phyloP scores from a whole-genome alignment of 257 asterid species.

The Fraxinus americana region DNA sequence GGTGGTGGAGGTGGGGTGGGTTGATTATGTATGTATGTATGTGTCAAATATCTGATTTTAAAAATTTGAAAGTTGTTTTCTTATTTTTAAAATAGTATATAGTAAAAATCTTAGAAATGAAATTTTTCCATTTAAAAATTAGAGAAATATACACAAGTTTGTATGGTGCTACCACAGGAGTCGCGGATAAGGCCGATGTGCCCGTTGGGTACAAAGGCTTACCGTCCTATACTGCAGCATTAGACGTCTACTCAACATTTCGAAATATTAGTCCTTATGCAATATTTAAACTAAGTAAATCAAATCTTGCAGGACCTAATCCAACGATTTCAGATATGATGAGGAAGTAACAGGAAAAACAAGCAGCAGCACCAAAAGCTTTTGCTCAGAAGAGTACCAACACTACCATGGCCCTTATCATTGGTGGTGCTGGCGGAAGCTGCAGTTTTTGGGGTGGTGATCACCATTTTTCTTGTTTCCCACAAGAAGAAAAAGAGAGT shows the following conservation, averaged over 20 bases:
- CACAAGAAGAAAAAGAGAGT: slow-evolving; percentile 42
- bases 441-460: slow-evolving; percentile 69
- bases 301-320: slow-evolving; percentile 77
- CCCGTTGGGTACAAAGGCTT: slow-evolving; percentile 38
- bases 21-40: no score
- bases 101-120: no score
- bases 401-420: slow-evolving; percentile 36
- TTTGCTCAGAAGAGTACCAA: slow-evolving; percentile 25
- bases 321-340: slow-evolving; percentile 78
- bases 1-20: no score
- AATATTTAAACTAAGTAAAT: slow-evolving; percentile 66
- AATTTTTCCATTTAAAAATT: no score
- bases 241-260: slow-evolving; percentile 52
- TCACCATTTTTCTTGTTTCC: slow-evolving; percentile 51
- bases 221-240: slow-evolving; percentile 62
- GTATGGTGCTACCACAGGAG: slow-evolving; percentile 50
- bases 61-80: no score
- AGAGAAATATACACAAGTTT: no score
- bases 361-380: slow-evolving; percentile 25
- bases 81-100: no score
- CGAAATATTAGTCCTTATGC: slow-evolving; percentile 66
- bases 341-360: slow-evolving; percentile 51
- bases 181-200: slow-evolving; percentile 31
- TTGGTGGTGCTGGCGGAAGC: slow-evolving; percentile 89
- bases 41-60: no score